Evolutionary conservation across 1,139 yeast species (phyloP).

Genomic region (Suhomyces bokatorum): DNA sequence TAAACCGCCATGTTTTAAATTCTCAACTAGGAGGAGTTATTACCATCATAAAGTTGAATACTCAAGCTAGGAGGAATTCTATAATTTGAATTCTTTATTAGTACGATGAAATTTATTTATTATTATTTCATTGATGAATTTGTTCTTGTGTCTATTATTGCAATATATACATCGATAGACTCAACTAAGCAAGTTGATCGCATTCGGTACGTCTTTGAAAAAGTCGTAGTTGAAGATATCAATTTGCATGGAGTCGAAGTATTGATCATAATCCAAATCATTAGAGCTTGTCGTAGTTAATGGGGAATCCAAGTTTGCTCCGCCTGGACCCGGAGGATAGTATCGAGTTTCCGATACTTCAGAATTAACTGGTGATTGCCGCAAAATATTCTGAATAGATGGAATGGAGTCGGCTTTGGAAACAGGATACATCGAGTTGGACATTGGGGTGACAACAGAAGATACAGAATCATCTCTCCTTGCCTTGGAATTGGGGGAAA

Average conservation of each 20-base stretch:
- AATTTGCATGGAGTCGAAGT: constrained; percentile 31
- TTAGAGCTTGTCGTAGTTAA: constrained; percentile 6
- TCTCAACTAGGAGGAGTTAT: no score
- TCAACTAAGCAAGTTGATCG: constrained; percentile 19
- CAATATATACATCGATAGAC: neutral
- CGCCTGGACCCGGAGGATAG: neutral
- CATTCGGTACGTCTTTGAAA: constrained; percentile 30
- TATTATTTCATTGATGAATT: no score
- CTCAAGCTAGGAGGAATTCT: no score
- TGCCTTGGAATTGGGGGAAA: neutral
- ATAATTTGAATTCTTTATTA: no score
- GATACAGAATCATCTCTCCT: neutral
- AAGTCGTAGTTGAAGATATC: constrained; percentile 35
- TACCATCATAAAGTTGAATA: no score
- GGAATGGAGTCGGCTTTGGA: constrained; percentile 13
- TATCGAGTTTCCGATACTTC: neutral
- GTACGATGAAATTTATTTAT: no score
- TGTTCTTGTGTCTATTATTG: neutral
- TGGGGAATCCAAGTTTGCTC: constrained; percentile 1
- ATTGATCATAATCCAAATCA: constrained; percentile 22
- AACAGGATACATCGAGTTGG: neutral
- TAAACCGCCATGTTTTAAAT: no score
- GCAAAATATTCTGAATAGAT: constrained; percentile 16
- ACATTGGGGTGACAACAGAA: neutral
- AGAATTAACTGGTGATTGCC: constrained; percentile 2